Percentiles rank a stretch among this genome's conserved stretches.
These are phyloP conservation scores for Mycena alexandri DNA, from an alignment of 768 basidiomycete genomes.

Conservation along the genomic window DNA sequence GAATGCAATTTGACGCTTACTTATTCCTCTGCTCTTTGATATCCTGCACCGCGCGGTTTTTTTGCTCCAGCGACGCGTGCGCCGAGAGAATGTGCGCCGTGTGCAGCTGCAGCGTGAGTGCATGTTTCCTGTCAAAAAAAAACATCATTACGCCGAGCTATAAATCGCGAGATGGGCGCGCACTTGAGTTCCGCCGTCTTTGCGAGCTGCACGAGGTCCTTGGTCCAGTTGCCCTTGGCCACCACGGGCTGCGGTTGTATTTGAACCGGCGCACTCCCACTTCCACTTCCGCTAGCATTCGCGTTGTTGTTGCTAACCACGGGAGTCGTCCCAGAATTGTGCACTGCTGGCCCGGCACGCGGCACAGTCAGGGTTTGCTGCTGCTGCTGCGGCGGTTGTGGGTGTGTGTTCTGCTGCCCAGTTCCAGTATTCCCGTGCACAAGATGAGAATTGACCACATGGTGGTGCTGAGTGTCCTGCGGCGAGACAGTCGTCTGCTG, in stretches of 20 bases:
- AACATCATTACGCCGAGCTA: neutral
- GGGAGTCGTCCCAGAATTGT: neutral
- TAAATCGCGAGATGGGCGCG: slow-evolving; percentile 44
- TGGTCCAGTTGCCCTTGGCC: slow-evolving; percentile 89
- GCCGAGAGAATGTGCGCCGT: slow-evolving; percentile 90
- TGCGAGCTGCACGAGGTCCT: slow-evolving; percentile 86
- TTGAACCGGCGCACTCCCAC: neutral
- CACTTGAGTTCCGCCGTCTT: slow-evolving; percentile 92
- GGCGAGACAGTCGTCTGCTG: slow-evolving; percentile 31
- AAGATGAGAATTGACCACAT: neutral
- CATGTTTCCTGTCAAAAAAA: slow-evolving; percentile 61
- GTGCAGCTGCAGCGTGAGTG: slow-evolving; percentile 84
- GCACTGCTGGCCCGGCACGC: neutral
- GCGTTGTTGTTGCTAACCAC: neutral
- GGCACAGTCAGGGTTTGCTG: neutral
- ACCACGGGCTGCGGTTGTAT: slow-evolving; percentile 47
- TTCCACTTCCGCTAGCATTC: slow-evolving; percentile 1
- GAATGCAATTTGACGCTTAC: too few relatives aligned
- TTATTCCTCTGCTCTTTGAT: too few relatives aligned
- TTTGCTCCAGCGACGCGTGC: slow-evolving; percentile 83
- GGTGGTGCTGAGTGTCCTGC: slow-evolving; percentile 30
- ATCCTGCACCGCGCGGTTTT: slow-evolving; percentile 81
- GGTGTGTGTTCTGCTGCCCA: too few relatives aligned
- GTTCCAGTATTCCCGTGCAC: neutral
- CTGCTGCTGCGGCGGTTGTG: neutral